These are phyloP conservation scores for Kodamaea ohmeri DNA, from an alignment of 1,139 yeast genomes.

Conservation along the genomic window DNA sequence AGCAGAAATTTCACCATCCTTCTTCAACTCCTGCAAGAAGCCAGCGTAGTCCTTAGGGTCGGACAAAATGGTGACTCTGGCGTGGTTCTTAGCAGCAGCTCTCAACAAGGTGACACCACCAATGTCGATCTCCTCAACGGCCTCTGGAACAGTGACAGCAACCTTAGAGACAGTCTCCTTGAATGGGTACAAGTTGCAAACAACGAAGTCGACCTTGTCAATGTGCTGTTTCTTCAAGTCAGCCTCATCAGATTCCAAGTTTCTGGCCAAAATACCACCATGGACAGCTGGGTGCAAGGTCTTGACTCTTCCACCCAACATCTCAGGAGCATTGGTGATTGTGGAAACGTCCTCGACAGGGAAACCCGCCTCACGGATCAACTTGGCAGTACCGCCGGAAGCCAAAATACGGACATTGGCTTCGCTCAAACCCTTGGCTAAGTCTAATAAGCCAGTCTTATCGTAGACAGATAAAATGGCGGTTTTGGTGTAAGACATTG, in stretches of 20 bases:
- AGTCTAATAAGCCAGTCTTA: slow-evolving; percentile 91
- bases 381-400: slow-evolving; percentile 94
- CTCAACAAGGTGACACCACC: slow-evolving; percentile 97
- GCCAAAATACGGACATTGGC: slow-evolving; percentile 90
- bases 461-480: slow-evolving; percentile 97
- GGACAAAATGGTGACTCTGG: slow-evolving; percentile 90
- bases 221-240: slow-evolving; percentile 86
- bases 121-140: slow-evolving; percentile 96
- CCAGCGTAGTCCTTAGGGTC: slow-evolving; percentile 91
- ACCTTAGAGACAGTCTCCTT: slow-evolving; percentile 95
- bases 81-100: slow-evolving; percentile 98
- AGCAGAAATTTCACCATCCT: slow-evolving; percentile 73
- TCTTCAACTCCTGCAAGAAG: slow-evolving; percentile 73
- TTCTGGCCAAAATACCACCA: slow-evolving; percentile 95
- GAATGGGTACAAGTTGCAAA: slow-evolving; percentile 96
- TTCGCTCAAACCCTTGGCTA: slow-evolving; percentile 89
- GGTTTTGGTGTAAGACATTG: slow-evolving; percentile 54
- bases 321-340: slow-evolving; percentile 97
- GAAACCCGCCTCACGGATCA: slow-evolving; percentile 96
- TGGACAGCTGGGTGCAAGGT: slow-evolving; percentile 98
- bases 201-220: slow-evolving; percentile 93
- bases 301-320: slow-evolving; percentile 98
- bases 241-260: slow-evolving; percentile 82
- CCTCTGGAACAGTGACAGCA: slow-evolving; percentile 94
- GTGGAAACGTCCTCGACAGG: slow-evolving; percentile 94